Base-by-base conservation (phyloP, 345 rosid genomes). In the Eucalyptus lansdowneana region DNA sequence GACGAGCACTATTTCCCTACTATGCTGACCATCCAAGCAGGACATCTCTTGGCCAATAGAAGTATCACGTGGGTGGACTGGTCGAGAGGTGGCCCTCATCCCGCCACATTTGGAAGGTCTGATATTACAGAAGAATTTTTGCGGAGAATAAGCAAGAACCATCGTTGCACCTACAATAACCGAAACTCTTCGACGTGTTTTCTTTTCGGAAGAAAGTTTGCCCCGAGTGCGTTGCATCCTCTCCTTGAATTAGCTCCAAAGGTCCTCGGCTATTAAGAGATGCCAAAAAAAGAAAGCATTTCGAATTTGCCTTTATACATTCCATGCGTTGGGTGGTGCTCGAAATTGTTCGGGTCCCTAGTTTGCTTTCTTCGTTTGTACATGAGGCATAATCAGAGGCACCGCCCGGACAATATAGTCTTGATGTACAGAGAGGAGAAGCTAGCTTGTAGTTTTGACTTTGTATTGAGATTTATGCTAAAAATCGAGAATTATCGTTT, bases 1-100 rank as follows among this genome's bases (percentile, higher is more conserved):
- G 99, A 98, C 65, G 99, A 98, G 91, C 99, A 98, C 92, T 97
- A 96, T 89, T 96, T 98, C 93, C 99, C 99, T 0, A 97, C 99
- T 17, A 96, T 97, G 99, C 92, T 98, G 86, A 94, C 96, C n/a
- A 94, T 98, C n/a, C 90, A 93, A 92, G 94, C 95, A 47, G 88
- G 97, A 40, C n/a, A 86, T 19, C 93, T 86, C 42, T 49, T 98
- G 65, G 99, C 99, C 15, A 98, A 98, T 88, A 91, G 99, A 91
- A 97, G 97, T 94, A 19, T 96, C 86, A 97, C 99, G 0, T 97
- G 97, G 98, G 99, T 95, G 47, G 99, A 98, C 91, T 98, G 99
- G 99, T 98, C 99, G 3, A 93, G 99, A 85, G 99, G 99, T 0
- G 99, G 99, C 0, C 90, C 99, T 87, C 99, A 97, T 92, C 99